Evolutionary conservation across 805 yeast species (phyloP).

Genomic region (Wickerhamiella alocasiicola): DNA sequence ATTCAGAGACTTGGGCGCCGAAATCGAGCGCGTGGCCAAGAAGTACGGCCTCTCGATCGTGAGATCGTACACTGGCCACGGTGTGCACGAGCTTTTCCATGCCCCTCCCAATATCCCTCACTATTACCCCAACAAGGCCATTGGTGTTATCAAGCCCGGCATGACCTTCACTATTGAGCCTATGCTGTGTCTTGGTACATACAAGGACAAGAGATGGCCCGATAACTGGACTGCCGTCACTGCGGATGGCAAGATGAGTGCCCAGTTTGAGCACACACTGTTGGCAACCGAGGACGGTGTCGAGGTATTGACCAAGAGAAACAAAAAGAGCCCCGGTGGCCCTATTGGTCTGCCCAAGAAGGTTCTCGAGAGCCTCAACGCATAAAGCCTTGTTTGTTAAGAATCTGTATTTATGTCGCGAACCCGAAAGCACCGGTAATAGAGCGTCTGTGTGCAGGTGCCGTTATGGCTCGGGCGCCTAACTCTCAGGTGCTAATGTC

Average conservation of each 20-base stretch:
- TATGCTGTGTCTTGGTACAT: constrained; percentile 79
- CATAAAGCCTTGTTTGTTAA: too few relatives aligned
- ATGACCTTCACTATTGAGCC: constrained; percentile 97
- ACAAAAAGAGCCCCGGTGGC: constrained; percentile 80
- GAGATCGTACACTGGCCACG: constrained; percentile 87
- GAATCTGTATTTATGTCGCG: too few relatives aligned
- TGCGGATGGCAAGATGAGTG: constrained; percentile 76
- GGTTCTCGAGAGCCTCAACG: constrained; percentile 8
- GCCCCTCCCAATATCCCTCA: constrained; percentile 89
- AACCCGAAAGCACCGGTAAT: too few relatives aligned
- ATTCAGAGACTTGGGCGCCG: constrained; percentile 74
- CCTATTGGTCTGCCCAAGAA: constrained; percentile 29
- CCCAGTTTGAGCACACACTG: constrained; percentile 88
- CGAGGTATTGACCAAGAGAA: constrained; percentile 78
- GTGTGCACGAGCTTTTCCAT: constrained; percentile 77
- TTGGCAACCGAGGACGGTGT: constrained; percentile 87
- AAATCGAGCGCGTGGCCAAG: constrained; percentile 76
- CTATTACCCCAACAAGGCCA: constrained; percentile 82
- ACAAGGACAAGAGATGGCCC: constrained; percentile 82
- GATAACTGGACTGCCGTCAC: constrained; percentile 95
- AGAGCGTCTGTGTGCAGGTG: too few relatives aligned
- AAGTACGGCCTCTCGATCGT: constrained; percentile 75
- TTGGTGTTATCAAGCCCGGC: constrained; percentile 91
- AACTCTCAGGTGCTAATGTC: too few relatives aligned
- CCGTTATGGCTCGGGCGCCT: too few relatives aligned